Evolutionary conservation across 257 asterid genomes (phyloP).

Genomic region (Misopates orontium): DNA sequence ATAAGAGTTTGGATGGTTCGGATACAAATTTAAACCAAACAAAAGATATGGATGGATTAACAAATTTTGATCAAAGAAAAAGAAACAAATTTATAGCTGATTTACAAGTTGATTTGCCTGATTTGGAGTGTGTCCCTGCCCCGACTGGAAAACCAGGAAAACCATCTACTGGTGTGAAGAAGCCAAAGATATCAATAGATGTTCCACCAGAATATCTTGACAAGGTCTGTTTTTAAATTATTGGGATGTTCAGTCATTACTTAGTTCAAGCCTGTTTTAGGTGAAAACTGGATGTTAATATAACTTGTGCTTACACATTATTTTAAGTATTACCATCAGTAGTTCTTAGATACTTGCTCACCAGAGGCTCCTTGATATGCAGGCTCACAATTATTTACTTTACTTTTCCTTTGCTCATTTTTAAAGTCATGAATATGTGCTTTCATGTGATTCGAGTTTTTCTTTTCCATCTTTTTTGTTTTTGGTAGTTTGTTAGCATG

Average conservation of each 20-base stretch:
- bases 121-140: conserved; percentile 34
- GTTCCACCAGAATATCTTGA: conserved; percentile 62
- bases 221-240: conserved; percentile 47
- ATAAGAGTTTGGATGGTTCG: conserved; percentile 33
- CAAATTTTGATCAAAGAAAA: conserved; percentile 36
- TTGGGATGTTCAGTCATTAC: not conserved
- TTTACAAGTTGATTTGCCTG: conserved; percentile 33
- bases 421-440: conserved; percentile 12
- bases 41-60: conserved; percentile 27
- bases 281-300: conserved; percentile 9
- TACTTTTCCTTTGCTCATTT: conserved; percentile 21
- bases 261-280: conserved; percentile 17
- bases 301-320: conserved; percentile 6
- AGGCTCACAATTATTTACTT: conserved; percentile 15
- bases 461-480: not conserved
- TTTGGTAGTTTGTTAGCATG: conserved; percentile 56
- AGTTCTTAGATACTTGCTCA: conserved; percentile 24
- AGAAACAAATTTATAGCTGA: conserved; percentile 32
- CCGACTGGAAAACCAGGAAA: conserved; percentile 38
- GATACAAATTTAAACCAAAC: conserved; percentile 31
- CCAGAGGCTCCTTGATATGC: conserved; percentile 1
- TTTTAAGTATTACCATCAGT: conserved; percentile 6
- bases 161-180: conserved; percentile 37
- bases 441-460: conserved; percentile 27
- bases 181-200: conserved; percentile 43